Base-by-base conservation (phyloP, 163 green algal species). In the Coccomyxa subellipsoidea region DNA sequence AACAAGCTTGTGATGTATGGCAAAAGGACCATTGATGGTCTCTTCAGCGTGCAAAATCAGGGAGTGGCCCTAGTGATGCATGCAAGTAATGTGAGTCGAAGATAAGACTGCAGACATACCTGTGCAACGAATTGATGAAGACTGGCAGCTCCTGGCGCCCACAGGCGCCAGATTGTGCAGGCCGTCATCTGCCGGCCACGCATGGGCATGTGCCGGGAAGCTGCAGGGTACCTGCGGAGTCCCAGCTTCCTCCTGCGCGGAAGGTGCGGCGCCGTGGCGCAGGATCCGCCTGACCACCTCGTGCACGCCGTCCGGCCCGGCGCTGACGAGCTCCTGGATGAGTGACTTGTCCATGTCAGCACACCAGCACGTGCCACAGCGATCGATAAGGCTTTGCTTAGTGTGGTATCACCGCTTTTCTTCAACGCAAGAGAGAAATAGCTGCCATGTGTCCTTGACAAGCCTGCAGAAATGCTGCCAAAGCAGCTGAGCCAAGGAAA, bases 321-420 rank as follows among this genome's bases (percentile, higher is more conserved):
- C 86, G 8, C 76, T 77, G 35, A 93, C 53, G 76, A 94, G 83
- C 38, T 82, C 66, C 39, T 82, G 75, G 54, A 78, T 7, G 25
- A 35, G 7, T 36, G 21, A 27, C 32, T 66, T 47, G 69, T 72
- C n/a, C n/a, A n/a, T n/a, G n/a, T n/a, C n/a, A n/a, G n/a, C n/a
- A n/a, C n/a, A n/a, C n/a, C n/a, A n/a, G n/a, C n/a, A n/a, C n/a
- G n/a, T n/a, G n/a, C n/a, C n/a, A n/a, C n/a, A n/a, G n/a, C n/a
- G n/a, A n/a, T n/a, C n/a, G n/a, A n/a, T n/a, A n/a, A n/a, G n/a
- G n/a, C n/a, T n/a, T n/a, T 85, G 29, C 23, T 85, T 47, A 79
- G 15, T 76, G n/a, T 76, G 69, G 47, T 66, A 29, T 12, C 47
- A 66, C 47, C 47, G 12, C 47, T n/a, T n/a, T n/a, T n/a, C n/a